Evolutionary conservation across 2,329 filamentous ascomycete genomes (phyloP).

Genomic region (Canariomyces notabilis): DNA sequence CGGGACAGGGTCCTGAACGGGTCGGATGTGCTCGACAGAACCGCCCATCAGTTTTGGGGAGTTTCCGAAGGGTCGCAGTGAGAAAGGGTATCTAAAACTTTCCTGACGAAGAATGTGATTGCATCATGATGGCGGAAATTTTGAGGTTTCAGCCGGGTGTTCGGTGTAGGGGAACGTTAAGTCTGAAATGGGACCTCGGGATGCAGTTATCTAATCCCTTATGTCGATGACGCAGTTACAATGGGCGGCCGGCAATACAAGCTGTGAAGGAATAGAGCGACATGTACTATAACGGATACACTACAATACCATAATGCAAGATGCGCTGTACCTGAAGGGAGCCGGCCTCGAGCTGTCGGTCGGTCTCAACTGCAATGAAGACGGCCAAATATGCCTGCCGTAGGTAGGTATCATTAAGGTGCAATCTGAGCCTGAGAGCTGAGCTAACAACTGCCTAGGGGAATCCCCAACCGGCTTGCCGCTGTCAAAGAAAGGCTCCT

Average conservation of each 20-base stretch:
- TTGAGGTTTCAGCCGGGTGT: conserved; percentile 2
- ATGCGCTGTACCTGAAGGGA: too few relatives aligned
- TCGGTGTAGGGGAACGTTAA: conserved; percentile 1
- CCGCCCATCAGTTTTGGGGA: neutral
- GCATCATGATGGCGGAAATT: neutral
- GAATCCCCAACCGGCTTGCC: too few relatives aligned
- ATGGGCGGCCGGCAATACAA: too few relatives aligned
- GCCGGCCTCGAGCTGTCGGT: too few relatives aligned
- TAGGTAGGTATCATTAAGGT: too few relatives aligned
- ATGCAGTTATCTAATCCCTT: neutral
- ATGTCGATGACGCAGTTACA: too few relatives aligned
- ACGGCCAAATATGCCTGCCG: too few relatives aligned
- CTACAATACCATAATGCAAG: too few relatives aligned
- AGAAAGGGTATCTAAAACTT: neutral
- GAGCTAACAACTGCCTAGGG: too few relatives aligned
- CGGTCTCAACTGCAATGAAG: too few relatives aligned
- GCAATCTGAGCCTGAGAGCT: too few relatives aligned
- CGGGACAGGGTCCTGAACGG: conserved; percentile 17
- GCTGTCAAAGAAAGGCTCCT: too few relatives aligned
- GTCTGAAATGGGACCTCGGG: conserved; percentile 3
- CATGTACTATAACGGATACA: conserved; percentile 2
- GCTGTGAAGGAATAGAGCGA: neutral
- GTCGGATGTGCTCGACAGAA: conserved; percentile 15
- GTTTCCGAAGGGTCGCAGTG: neutral
- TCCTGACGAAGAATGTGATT: neutral